These are phyloP conservation scores for Ophiostoma himal-ulmi DNA, from an alignment of 2,329 filamentous ascomycete genomes.

Conservation along the genomic window DNA sequence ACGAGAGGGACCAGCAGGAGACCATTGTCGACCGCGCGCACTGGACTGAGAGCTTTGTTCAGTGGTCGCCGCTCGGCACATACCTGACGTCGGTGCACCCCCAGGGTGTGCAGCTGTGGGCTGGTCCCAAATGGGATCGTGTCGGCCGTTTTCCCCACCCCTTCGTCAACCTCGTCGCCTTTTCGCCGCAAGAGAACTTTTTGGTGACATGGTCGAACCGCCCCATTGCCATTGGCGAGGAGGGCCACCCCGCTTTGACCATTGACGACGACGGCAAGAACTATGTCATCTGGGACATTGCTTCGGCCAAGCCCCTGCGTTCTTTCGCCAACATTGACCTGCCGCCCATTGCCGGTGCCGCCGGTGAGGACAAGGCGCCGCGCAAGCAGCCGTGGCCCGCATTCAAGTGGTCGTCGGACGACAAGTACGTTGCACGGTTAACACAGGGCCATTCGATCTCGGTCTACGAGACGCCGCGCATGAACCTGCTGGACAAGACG, in stretches of 20 bases:
- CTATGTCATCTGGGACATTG: slow-evolving; percentile 97
- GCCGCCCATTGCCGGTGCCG: slow-evolving; percentile 49
- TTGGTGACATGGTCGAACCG: slow-evolving; percentile 94
- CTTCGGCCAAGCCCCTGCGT: slow-evolving; percentile 79
- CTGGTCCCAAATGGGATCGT: slow-evolving; percentile 79
- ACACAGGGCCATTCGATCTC: slow-evolving; percentile 87
- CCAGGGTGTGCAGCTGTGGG: slow-evolving; percentile 97
- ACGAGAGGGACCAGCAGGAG: slow-evolving; percentile 86
- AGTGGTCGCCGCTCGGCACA: slow-evolving; percentile 94
- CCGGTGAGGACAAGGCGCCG: slow-evolving; percentile 49
- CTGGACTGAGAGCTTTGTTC: slow-evolving; percentile 97
- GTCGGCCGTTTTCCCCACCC: slow-evolving; percentile 93
- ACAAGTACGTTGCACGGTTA: slow-evolving; percentile 93
- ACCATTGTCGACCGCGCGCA: slow-evolving; percentile 83
- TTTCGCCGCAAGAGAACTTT: slow-evolving; percentile 89
- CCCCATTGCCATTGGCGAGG: slow-evolving; percentile 85
- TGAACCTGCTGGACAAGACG: slow-evolving; percentile 84
- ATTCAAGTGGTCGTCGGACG: slow-evolving; percentile 98
- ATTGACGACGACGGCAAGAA: slow-evolving; percentile 97
- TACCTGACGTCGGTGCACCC: slow-evolving; percentile 91
- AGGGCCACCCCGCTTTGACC: slow-evolving; percentile 73
- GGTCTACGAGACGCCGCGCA: slow-evolving; percentile 84
- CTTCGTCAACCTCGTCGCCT: slow-evolving; percentile 91
- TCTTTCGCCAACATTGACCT: slow-evolving; percentile 90
- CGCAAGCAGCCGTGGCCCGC: slow-evolving; percentile 97